Base-by-base conservation (phyloP, 768 basidiomycete species). In the Trametes cingulata region DNA sequence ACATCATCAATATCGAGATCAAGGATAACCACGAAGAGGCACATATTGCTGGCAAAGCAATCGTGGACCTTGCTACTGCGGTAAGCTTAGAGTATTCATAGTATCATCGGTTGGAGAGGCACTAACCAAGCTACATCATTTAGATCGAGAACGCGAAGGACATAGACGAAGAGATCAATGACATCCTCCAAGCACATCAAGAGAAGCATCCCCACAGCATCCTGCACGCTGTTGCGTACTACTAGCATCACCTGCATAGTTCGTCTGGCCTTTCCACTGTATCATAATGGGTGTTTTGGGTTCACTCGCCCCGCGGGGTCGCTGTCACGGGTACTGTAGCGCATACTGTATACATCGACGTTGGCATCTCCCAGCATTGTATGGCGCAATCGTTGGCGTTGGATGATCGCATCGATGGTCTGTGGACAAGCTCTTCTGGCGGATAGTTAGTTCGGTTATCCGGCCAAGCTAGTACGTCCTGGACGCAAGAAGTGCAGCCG, bases 11-110 rank as follows among this genome's bases (percentile, higher is more conserved):
- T 74, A 85, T 98, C 61, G 97, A 99, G 71, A 98, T 98, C 75
- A 97, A 92, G 77, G 97, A 99, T 75, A 98, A 97, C 70, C 95
- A 98, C 67, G 97, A 98, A 80, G 97, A 99, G 74, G 97, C 97
- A 0, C 79, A 90, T 47, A 93, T 98, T 64, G 97, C 97, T 24
- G 96, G 97, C 17, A 92, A 88, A 73, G 95, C 96, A 2, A 95
- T 98, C 71, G 78, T 98, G 27, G 95, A 96, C 68, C 78, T 99
- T 20, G 94, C 93, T 8, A 79, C 85, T 48, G 90, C 95, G 55
- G 96, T 97, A 69, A 76, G 93, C 80, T 17, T 25, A 22, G 5
- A 25, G 35, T 60, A 3, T 45, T 13, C 29, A 5, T 42, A 37
- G 50, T 43, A 13, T 33, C 48, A 24, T 25, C 22, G 25, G 47